Evolutionary conservation across 441 rosid genomes (phyloP).

Genomic region (Corymbia citriodora): DNA sequence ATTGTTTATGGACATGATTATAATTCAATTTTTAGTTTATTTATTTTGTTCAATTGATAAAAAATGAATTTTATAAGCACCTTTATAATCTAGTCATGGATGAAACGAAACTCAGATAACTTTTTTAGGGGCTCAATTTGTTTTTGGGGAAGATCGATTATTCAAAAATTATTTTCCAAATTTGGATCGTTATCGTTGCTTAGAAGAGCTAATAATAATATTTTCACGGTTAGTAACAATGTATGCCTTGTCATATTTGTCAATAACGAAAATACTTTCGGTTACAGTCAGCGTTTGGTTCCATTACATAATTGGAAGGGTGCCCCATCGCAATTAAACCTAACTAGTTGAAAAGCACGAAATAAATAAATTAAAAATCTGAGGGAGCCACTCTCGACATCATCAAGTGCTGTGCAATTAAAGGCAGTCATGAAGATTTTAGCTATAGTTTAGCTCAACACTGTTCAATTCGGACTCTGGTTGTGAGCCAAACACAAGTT

Average conservation of each 20-base stretch:
- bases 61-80: neutral
- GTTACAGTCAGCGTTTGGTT: neutral
- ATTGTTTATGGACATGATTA: neutral
- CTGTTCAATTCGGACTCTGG: constrained; percentile 59
- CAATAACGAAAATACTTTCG: neutral
- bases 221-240: neutral
- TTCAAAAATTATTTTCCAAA: neutral
- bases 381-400: neutral
- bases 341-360: neutral
- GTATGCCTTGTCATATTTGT: neutral
- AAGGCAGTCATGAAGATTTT: neutral
- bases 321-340: neutral
- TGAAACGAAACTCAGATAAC: neutral
- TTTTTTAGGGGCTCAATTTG: neutral
- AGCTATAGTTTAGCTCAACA: constrained; percentile 56
- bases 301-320: neutral
- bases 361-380: too few species aligned
- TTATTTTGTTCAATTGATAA: neutral
- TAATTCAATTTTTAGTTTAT: neutral
- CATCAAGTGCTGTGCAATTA: neutral
- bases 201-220: neutral
- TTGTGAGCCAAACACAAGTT: constrained; percentile 70
- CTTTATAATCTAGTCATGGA: neutral
- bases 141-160: neutral
- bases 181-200: neutral